These are phyloP conservation scores for Echites panduratus DNA, from an alignment of 257 asterid genomes.

Conservation along the genomic window DNA sequence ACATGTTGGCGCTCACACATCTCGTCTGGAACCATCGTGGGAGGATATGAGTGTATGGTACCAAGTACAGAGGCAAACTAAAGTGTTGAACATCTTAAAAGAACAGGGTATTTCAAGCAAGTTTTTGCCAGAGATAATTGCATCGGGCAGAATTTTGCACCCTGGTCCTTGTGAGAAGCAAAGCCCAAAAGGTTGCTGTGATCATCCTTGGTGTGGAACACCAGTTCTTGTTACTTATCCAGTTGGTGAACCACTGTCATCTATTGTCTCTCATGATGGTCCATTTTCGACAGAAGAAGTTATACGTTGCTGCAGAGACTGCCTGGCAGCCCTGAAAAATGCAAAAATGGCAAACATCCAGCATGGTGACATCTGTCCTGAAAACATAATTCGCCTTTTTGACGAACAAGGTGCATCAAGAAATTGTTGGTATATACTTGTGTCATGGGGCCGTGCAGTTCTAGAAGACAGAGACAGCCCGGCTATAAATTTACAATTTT, in stretches of 20 bases:
- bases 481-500: constrained; percentile 51
- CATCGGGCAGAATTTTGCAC: constrained; percentile 62
- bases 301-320: constrained; percentile 62
- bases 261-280: constrained; percentile 36
- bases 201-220: constrained; percentile 79
- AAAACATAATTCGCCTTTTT: constrained; percentile 38
- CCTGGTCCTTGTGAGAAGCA: constrained; percentile 62
- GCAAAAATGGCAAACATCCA: constrained; percentile 60
- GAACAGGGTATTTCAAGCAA: constrained; percentile 49
- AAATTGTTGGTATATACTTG: constrained; percentile 35
- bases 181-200: constrained; percentile 57
- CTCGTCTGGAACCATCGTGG: constrained; percentile 81
- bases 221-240: constrained; percentile 66
- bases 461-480: constrained; percentile 82
- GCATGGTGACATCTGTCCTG: constrained; percentile 76
- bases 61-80: constrained; percentile 82
- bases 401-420: constrained; percentile 22
- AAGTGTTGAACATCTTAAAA: constrained; percentile 56
- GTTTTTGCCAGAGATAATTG: constrained; percentile 54
- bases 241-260: constrained; percentile 52
- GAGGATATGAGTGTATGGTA: constrained; percentile 92
- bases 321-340: constrained; percentile 51
- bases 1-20: constrained; percentile 67
- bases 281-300: constrained; percentile 55
- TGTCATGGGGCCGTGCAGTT: constrained; percentile 80